These are phyloP conservation scores for Jackrogersella multiformis DNA, from an alignment of 495 filamentous ascomycete species.

Conservation along the genomic window DNA sequence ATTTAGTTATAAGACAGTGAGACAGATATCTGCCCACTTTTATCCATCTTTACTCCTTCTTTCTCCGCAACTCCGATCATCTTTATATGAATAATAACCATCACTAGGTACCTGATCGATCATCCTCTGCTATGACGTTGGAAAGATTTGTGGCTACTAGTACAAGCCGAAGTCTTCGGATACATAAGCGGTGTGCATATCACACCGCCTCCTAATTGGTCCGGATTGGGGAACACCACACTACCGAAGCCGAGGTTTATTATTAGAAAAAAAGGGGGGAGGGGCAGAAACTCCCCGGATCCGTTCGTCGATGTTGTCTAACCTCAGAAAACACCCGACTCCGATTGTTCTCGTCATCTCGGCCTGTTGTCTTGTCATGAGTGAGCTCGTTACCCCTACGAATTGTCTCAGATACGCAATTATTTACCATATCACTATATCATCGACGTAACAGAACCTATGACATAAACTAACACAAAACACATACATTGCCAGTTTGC, in stretches of 20 bases:
- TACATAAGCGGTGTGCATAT: constrained; percentile 27
- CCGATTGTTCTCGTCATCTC: background rate
- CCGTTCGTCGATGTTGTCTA: background rate
- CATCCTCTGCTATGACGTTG: too few relatives aligned
- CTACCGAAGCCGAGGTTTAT: constrained; percentile 25
- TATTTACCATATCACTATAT: too few relatives aligned
- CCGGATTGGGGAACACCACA: constrained; percentile 15
- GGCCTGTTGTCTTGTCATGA: background rate
- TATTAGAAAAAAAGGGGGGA: constrained; percentile 8
- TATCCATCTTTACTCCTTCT: too few relatives aligned
- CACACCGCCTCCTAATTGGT: constrained; percentile 15
- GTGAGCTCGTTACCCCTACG: background rate
- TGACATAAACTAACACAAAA: background rate
- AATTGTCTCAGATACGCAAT: background rate
- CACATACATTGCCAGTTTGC: background rate
- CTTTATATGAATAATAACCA: too few relatives aligned
- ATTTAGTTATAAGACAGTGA: too few relatives aligned
- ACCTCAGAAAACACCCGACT: constrained; percentile 5
- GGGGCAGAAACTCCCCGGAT: constrained; percentile 6
- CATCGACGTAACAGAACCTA: background rate
- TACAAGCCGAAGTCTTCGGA: background rate
- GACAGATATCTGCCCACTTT: too few relatives aligned
- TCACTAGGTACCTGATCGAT: too few relatives aligned
- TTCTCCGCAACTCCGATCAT: too few relatives aligned
- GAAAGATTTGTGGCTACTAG: background rate